Base-by-base conservation (phyloP, 495 filamentous ascomycete genomes). In the Cryomyces minteri region DNA sequence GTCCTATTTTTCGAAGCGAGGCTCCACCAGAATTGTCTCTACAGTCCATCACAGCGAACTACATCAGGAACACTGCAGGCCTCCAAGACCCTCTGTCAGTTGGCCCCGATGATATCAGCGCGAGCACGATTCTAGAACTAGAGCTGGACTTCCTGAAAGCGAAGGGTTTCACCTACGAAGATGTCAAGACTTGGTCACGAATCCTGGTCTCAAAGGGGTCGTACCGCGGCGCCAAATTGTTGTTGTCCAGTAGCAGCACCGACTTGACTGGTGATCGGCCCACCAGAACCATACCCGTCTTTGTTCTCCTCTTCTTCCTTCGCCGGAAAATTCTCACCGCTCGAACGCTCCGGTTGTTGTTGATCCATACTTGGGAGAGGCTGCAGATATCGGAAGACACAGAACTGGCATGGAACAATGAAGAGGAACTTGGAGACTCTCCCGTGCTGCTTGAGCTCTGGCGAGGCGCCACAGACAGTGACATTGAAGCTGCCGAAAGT, bases 121-220 rank as follows among this genome's bases (percentile, higher is more conserved):
- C 43, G 9, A 6, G 4, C 38, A 5, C 33, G 8, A 6, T 55
- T 39, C 39, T 30, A 12, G 31, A 56, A 43, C 7, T 46, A 0
- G 46, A 56, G 8, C 54, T 56, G 31, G 46, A 40, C 0, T 69
- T 62, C 30, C 56, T 80, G 3, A 45, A 36, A 4, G 32, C 34
- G 5, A 60, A 61, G 32, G 64, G 66, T 4, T 74, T 67, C 48
- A 53, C 48, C 30, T 44, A 62, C 4, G 51, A 59, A n/a, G 71
- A 80, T 59, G 63, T 80, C 29, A 58, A 69, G 45, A 49, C 58
- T 5, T 81, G 77, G 77, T 63, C 67, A 5, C 76, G 72, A 72
- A 61, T 80, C 11, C 48, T 81, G 45, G 66, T 58, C 33, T 62
- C 67, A 30, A 48, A 49, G 30, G 62, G 65, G 42, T 43, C 60